Base-by-base conservation (phyloP, 2,329 filamentous ascomycete genomes). In the Ceratocystis albifundus region DNA sequence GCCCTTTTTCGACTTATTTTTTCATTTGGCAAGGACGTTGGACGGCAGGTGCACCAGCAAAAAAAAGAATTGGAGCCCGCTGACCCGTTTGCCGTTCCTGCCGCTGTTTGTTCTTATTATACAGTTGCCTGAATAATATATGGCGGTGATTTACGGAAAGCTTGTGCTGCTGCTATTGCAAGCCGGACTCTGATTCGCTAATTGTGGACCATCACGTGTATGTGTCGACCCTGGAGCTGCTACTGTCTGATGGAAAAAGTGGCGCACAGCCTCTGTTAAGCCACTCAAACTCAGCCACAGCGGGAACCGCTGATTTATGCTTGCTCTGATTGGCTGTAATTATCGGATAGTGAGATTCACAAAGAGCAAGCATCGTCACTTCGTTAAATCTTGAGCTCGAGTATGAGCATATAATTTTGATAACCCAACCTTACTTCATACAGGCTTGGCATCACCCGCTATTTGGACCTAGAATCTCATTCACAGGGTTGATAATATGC, bases 41-140 rank as follows among this genome's bases (percentile, higher is more conserved):
- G 28, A 59, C 55, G 55, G 55, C 55, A 59, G 55, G 55, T 59
- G 55, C 55, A 36, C 53, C 28, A 59, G 55, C 30, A 59, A 59
- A 41, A 41, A 41, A 41, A 59, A 36, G 30, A 59, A 53, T 15
- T 59, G 55, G 55, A 20, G 28, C 55, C 55, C 55, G 55, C 55
- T 59, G 55, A 57, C 53, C 55, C 55, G 55, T 59, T 59, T 59
- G 55, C 55, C 55, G 55, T 59, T 59, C 55, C 55, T 59, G 55
- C 55, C 55, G 55, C 12, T n/a, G 20, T 28, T 8, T 36, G 30
- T n/a, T 8, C 28, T n/a, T n/a, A 36, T 30, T 32, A 36, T 41
- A 15, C 36, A 41, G 10, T 41, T 41, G 36, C 36, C 36, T 41
- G 10, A 41, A 41, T 41, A 41, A 15, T 41, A 41, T 2, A 36